These are phyloP conservation scores for Ceratocystis alfenasii DNA, from an alignment of 2,329 filamentous ascomycete genomes.

Conservation along the genomic window DNA sequence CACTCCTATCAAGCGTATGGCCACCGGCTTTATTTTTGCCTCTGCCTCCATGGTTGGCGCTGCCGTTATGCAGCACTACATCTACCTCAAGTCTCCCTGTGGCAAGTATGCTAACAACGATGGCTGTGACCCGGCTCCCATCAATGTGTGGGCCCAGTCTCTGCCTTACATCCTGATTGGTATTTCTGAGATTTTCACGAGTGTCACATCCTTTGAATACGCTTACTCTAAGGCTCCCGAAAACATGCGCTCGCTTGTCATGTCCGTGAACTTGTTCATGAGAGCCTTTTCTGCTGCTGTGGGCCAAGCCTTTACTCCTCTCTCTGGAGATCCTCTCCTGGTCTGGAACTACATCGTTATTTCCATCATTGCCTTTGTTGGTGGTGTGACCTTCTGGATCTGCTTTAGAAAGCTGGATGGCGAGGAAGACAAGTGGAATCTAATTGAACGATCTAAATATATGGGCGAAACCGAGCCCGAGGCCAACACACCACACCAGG, in stretches of 20 bases:
- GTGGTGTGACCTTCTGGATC: constrained; percentile 55
- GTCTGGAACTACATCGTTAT: constrained; percentile 61
- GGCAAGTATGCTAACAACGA: constrained; percentile 42
- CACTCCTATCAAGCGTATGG: constrained; percentile 65
- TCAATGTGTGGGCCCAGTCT: constrained; percentile 53
- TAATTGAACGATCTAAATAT: constrained; percentile 39
- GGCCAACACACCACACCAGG: constrained; percentile 22
- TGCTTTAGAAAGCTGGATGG: constrained; percentile 53
- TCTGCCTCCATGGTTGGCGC: constrained; percentile 49
- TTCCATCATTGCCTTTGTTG: constrained; percentile 49
- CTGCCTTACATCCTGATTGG: constrained; percentile 42
- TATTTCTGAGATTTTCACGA: constrained; percentile 42
- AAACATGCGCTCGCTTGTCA: constrained; percentile 71
- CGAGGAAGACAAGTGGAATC: constrained; percentile 58
- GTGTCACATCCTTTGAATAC: constrained; percentile 56
- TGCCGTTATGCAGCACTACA: constrained; percentile 47
- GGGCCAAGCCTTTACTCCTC: constrained; percentile 53
- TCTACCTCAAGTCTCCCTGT: constrained; percentile 53
- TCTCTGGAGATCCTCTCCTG: constrained; percentile 52
- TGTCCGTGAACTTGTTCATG: constrained; percentile 58
- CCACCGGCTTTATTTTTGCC: constrained; percentile 55
- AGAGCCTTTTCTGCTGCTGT: constrained; percentile 57
- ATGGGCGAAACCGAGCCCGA: constrained; percentile 33
- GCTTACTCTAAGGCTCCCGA: constrained; percentile 66
- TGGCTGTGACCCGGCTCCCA: constrained; percentile 43